phyloP scores from a whole-genome alignment of 176 grass and related monocot species.

The Raddia distichophylla region DNA sequence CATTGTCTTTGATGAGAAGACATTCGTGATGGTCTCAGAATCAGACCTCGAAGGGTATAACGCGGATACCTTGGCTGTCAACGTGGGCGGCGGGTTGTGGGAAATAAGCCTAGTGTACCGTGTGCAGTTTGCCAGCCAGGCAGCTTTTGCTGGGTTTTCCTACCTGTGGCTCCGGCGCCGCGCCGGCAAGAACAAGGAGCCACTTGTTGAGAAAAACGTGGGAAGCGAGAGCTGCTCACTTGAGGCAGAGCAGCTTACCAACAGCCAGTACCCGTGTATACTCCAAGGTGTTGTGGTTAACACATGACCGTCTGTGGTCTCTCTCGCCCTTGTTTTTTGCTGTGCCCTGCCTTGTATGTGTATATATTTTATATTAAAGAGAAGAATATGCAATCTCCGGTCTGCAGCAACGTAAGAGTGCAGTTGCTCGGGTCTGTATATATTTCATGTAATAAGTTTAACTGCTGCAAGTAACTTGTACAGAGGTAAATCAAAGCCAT shows the following conservation, averaged over 20 bases:
- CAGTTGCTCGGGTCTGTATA: constrained; percentile 58
- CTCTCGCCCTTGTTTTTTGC: constrained; percentile 16
- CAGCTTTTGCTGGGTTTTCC: constrained; percentile 66
- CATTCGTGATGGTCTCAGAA: constrained; percentile 78
- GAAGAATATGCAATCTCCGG: constrained; percentile 33
- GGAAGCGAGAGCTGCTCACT: constrained; percentile 66
- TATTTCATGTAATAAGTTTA: constrained; percentile 62
- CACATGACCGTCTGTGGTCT: constrained; percentile 39
- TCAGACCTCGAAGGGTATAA: constrained; percentile 84
- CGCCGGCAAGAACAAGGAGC: constrained; percentile 34
- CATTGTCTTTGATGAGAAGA: constrained; percentile 67
- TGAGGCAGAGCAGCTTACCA: constrained; percentile 60
- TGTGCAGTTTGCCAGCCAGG: constrained; percentile 66
- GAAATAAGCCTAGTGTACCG: constrained; percentile 81
- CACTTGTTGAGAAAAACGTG: constrained; percentile 40
- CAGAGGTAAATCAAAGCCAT: constrained; percentile 37
- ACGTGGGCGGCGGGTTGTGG: constrained; percentile 55
- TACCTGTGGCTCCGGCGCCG: constrained; percentile 69
- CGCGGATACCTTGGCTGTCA: constrained; percentile 29
- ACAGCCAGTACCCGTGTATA: constrained; percentile 42
- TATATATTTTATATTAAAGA: constrained; percentile 40
- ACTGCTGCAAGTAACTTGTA: constrained; percentile 46
- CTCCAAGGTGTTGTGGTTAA: constrained; percentile 70
- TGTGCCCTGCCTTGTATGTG: background rate
- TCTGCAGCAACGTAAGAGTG: constrained; percentile 56